These are phyloP conservation scores for Macrocystidia cucumis DNA, from an alignment of 1,284 basidiomycete genomes.

Conservation along the genomic window DNA sequence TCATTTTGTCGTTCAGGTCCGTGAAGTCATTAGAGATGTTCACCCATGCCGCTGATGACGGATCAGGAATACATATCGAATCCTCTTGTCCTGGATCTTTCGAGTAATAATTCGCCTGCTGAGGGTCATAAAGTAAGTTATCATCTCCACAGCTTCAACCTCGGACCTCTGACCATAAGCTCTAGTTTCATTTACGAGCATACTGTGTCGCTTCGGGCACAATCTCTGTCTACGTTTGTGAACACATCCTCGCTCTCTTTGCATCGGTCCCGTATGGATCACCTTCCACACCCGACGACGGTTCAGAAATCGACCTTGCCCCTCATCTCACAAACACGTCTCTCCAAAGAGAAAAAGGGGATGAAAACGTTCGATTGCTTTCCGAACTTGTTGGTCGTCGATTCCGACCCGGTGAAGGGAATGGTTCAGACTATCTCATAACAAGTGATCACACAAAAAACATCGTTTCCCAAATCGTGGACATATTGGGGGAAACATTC, in stretches of 20 bases:
- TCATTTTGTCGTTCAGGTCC: conserved; percentile 95
- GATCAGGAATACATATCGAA: conserved; percentile 73
- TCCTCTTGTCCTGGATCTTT: conserved; percentile 75
- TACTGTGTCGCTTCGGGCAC: conserved; percentile 89
- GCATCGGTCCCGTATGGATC: conserved; percentile 57
- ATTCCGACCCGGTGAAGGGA: conserved; percentile 31
- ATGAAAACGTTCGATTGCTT: conserved; percentile 65
- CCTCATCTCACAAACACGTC: conserved; percentile 96
- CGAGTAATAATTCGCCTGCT: conserved; percentile 20
- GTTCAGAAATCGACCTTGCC: conserved; percentile 43
- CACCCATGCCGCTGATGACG: conserved; percentile 4
- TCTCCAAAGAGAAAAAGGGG: conserved; percentile 68
- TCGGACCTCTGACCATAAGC: conserved; percentile 4
- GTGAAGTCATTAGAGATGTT: conserved; percentile 1
- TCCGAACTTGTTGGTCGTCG: conserved; percentile 68
- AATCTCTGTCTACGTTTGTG: conserved; percentile 73
- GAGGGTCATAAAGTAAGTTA: conserved; percentile 63
- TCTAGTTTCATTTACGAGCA: conserved; percentile 87
- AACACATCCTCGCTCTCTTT: conserved; percentile 83
- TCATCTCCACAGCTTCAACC: conserved; percentile 6
- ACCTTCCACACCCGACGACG: conserved; percentile 25
- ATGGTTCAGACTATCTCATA: conserved; percentile 14
- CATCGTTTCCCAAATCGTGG: conserved; percentile 60
- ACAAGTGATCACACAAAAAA: conserved; percentile 39
- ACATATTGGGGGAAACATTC: conserved; percentile 75